Evolutionary conservation across 768 basidiomycete genomes (phyloP).

Genomic region (Lentinula boryana): DNA sequence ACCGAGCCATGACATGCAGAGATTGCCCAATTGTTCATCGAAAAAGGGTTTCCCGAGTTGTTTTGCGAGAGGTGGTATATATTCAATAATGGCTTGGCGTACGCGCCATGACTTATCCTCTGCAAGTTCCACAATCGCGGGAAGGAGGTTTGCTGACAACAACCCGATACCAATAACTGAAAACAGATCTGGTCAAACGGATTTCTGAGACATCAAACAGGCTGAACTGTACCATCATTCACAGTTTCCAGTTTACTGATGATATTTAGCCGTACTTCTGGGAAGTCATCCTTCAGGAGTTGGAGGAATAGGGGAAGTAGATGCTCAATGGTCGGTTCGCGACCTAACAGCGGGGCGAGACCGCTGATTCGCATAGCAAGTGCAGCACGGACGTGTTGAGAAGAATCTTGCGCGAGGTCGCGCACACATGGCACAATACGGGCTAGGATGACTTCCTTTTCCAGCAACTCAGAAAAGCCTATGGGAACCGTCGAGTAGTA

Average conservation of each 20-base stretch:
- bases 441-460: conserved; percentile 89
- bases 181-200: neutral
- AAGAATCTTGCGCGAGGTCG: conserved; percentile 87
- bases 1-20: conserved; percentile 99
- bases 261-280: conserved; percentile 94
- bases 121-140: conserved; percentile 95
- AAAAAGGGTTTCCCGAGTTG: conserved; percentile 96
- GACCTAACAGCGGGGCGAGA: conserved; percentile 88
- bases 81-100: conserved; percentile 98
- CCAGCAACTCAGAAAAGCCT: conserved; percentile 94
- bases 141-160: conserved; percentile 89
- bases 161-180: conserved; percentile 97
- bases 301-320: conserved; percentile 95
- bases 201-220: neutral
- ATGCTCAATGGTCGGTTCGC: conserved; percentile 92
- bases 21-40: conserved; percentile 91
- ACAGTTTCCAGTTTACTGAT: conserved; percentile 98
- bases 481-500: neutral
- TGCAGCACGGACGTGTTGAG: conserved; percentile 96
- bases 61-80: conserved; percentile 97
- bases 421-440: conserved; percentile 93
- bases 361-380: conserved; percentile 95
- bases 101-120: conserved; percentile 99
- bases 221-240: conserved; percentile 63
- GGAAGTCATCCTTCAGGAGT: conserved; percentile 96